Evolutionary conservation across 345 rosid species (phyloP).

Genomic region (Theobroma cacao): DNA sequence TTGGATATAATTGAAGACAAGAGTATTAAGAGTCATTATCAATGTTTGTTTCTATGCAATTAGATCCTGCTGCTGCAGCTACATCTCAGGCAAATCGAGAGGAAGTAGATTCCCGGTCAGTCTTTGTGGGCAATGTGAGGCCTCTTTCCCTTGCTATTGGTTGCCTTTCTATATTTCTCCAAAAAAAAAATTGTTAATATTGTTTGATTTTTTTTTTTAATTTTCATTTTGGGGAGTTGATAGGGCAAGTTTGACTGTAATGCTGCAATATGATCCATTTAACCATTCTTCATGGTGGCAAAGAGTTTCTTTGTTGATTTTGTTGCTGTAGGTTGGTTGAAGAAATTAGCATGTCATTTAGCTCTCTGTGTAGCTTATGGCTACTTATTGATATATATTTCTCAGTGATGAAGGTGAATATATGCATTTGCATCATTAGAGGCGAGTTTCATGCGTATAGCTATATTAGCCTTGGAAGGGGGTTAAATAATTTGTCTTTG

Average conservation of each 20-base stretch:
- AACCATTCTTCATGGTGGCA: no score
- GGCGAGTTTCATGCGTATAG: background rate
- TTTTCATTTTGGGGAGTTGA: no score
- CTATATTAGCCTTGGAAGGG: background rate
- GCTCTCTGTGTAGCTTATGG: background rate
- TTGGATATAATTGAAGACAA: background rate
- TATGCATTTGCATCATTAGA: background rate
- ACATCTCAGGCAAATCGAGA: constrained; percentile 57
- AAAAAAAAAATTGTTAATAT: background rate
- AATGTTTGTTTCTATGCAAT: constrained; percentile 22
- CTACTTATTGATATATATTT: background rate
- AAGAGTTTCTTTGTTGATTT: no score
- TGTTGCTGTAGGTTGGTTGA: background rate
- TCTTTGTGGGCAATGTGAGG: constrained; percentile 83
- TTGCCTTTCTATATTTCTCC: background rate
- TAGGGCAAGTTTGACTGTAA: no score
- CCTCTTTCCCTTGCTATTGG: constrained; percentile 19
- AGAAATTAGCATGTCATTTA: background rate
- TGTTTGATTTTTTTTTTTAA: background rate
- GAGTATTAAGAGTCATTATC: background rate
- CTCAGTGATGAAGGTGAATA: background rate
- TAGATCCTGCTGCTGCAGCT: constrained; percentile 58
- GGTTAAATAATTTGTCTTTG: background rate
- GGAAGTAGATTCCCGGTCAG: constrained; percentile 72
- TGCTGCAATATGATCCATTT: no score